These are phyloP conservation scores for Colletotrichum karsti DNA, from an alignment of 2,329 filamentous ascomycete species.

Conservation along the genomic window DNA sequence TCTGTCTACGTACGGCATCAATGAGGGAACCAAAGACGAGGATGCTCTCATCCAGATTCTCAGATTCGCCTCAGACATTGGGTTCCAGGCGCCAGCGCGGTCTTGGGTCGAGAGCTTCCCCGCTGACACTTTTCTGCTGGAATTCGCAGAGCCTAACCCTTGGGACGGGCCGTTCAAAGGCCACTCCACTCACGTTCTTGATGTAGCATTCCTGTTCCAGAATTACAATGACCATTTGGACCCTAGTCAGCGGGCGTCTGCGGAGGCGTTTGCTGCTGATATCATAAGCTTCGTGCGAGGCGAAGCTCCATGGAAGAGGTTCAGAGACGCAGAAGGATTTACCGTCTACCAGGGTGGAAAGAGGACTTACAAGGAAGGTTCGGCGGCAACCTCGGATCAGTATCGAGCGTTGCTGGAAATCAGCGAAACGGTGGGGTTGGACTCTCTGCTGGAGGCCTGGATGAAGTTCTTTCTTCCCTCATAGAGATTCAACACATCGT, in stretches of 20 bases:
- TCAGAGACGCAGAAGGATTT: neutral
- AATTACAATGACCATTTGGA: conserved; percentile 51
- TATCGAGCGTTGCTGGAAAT: neutral
- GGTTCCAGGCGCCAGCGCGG: neutral
- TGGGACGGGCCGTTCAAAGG: conserved; percentile 52
- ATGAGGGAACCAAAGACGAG: neutral
- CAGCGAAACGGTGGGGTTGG: neutral
- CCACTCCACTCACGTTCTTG: conserved; percentile 51
- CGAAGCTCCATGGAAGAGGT: conserved; percentile 24
- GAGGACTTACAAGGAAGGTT: neutral
- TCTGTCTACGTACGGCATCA: neutral
- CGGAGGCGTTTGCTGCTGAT: conserved; percentile 42
- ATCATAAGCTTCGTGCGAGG: conserved; percentile 49
- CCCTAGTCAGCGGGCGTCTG: conserved; percentile 39
- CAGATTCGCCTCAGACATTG: neutral
- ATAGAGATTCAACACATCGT: no score
- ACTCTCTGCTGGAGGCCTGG: neutral
- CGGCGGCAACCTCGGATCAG: neutral
- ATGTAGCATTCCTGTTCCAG: conserved; percentile 53
- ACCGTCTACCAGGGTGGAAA: neutral
- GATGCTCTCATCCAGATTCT: neutral
- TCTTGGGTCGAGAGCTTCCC: neutral
- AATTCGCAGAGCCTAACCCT: conserved; percentile 56
- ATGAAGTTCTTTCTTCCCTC: neutral
- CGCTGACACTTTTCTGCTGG: conserved; percentile 27